These are phyloP conservation scores for Canavalia gladiata DNA, from an alignment of 306 rosid species.

Conservation along the genomic window DNA sequence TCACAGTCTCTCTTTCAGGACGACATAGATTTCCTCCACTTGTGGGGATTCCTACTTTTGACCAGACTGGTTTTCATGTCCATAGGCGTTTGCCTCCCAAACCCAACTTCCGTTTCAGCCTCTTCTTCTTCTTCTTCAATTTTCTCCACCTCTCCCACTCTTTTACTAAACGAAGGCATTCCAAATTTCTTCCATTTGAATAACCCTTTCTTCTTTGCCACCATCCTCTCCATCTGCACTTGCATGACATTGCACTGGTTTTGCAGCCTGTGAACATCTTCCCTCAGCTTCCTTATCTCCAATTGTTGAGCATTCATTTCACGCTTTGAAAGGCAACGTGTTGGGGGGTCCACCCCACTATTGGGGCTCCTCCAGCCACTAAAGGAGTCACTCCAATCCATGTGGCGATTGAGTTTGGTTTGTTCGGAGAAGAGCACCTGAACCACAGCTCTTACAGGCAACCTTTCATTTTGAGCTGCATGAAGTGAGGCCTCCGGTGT, in stretches of 20 bases:
- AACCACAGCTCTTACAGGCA: constrained; percentile 90
- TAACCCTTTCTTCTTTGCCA: constrained; percentile 64
- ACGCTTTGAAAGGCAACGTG: constrained; percentile 71
- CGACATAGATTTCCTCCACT: constrained; percentile 85
- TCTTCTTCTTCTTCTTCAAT: constrained; percentile 23
- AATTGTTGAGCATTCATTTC: constrained; percentile 69
- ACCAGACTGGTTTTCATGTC: constrained; percentile 67
- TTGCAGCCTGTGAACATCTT: constrained; percentile 78
- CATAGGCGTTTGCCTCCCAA: constrained; percentile 69
- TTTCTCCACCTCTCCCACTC: constrained; percentile 44
- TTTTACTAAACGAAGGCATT: constrained; percentile 49
- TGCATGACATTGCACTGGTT: constrained; percentile 74
- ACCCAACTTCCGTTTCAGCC: constrained; percentile 53
- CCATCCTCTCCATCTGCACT: constrained; percentile 70
- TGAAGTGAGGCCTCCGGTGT: constrained; percentile 90
- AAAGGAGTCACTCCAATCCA: constrained; percentile 86
- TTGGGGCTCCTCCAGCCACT: constrained; percentile 68
- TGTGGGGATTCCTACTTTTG: constrained; percentile 61
- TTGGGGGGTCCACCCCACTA: constrained; percentile 49
- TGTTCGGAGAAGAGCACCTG: constrained; percentile 91
- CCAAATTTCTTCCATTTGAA: constrained; percentile 83
- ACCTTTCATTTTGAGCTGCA: constrained; percentile 92
- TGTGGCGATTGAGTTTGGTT: constrained; percentile 58
- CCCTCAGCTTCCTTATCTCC: constrained; percentile 83
- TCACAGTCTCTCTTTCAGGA: constrained; percentile 57